These are phyloP conservation scores for Phaeosphaeria sp. DNA, from an alignment of 2,329 filamentous ascomycete species.

Conservation along the genomic window DNA sequence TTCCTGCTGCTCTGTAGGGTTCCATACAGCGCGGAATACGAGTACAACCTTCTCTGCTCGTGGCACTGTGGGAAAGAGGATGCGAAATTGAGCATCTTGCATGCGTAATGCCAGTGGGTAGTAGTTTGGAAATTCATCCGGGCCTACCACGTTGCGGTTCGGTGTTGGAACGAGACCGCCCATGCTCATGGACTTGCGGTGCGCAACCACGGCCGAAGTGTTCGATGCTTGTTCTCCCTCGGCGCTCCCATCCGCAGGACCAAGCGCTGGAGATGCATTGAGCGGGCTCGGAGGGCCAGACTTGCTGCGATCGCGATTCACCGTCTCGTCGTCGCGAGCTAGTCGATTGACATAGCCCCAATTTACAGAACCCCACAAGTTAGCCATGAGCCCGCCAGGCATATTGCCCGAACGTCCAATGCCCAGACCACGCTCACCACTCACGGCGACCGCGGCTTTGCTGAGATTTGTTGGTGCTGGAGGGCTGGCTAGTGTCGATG, in stretches of 20 bases:
- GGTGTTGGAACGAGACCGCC: constrained; percentile 46
- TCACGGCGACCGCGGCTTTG: constrained; percentile 81
- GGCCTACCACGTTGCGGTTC: constrained; percentile 26
- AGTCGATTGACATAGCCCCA: constrained; percentile 75
- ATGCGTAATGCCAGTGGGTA: constrained; percentile 84
- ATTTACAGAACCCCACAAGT: constrained; percentile 89
- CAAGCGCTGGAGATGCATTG: constrained; percentile 25
- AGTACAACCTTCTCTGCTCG: constrained; percentile 83
- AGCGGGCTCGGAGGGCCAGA: constrained; percentile 47
- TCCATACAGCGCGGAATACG: constrained; percentile 93
- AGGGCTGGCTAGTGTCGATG: constrained; percentile 80
- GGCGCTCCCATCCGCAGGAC: constrained; percentile 24
- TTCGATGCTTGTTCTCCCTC: constrained; percentile 9
- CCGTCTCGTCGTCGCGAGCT: constrained; percentile 60
- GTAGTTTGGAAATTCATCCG: constrained; percentile 70
- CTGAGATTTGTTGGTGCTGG: constrained; percentile 86
- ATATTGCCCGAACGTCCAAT: constrained; percentile 70
- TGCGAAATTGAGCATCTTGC: constrained; percentile 91
- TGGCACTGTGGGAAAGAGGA: constrained; percentile 84
- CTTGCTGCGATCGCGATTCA: constrained; percentile 32
- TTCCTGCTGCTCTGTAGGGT: constrained; percentile 74
- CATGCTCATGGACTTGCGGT: constrained; percentile 65
- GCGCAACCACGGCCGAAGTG: constrained; percentile 34
- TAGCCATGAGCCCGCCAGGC: constrained; percentile 86
- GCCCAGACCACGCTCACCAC: constrained; percentile 74